Evolutionary conservation across 371 early-diverging fungal genomes (phyloP).

Genomic region (Mucor mucedo): DNA sequence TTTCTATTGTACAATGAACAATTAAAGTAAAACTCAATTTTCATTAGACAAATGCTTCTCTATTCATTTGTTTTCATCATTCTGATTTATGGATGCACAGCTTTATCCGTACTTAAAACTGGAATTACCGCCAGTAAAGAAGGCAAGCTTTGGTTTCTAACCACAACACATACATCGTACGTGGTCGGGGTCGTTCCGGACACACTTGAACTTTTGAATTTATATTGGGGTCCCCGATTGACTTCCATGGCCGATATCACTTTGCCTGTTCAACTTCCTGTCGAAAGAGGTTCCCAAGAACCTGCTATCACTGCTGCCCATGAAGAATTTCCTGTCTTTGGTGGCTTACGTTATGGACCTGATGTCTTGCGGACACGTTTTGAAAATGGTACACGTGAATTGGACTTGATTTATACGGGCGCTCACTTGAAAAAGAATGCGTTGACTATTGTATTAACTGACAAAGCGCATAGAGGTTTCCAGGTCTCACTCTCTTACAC

Average conservation of each 20-base stretch:
- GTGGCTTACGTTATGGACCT: slow-evolving; percentile 45
- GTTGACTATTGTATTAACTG: slow-evolving; percentile 24
- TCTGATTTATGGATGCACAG: neutral
- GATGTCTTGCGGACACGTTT: slow-evolving; percentile 32
- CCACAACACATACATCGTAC: slow-evolving; percentile 36
- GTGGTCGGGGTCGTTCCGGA: slow-evolving; percentile 34
- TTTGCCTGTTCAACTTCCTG: slow-evolving; percentile 6
- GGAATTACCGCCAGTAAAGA: slow-evolving; percentile 33
- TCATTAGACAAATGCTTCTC: neutral
- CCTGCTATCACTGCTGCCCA: slow-evolving; percentile 36
- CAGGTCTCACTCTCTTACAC: slow-evolving; percentile 33
- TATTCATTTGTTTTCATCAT: neutral
- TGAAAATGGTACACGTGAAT: slow-evolving; percentile 36
- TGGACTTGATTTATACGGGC: slow-evolving; percentile 27
- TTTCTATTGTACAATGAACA: too few species aligned
- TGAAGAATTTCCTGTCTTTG: slow-evolving; percentile 49
- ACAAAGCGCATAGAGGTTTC: slow-evolving; percentile 24
- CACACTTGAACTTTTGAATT: slow-evolving; percentile 31
- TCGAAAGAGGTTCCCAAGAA: slow-evolving; percentile 34
- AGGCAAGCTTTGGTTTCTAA: slow-evolving; percentile 39
- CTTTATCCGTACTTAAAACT: neutral
- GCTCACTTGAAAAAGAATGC: neutral
- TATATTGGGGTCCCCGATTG: slow-evolving; percentile 47
- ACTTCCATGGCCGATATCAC: slow-evolving; percentile 21
- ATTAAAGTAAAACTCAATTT: too few species aligned